Percentiles rank a stretch among this genome's conserved stretches.
Evolutionary conservation across 1,139 yeast genomes (phyloP).

Genomic region (Lizanozyma gosingica): DNA sequence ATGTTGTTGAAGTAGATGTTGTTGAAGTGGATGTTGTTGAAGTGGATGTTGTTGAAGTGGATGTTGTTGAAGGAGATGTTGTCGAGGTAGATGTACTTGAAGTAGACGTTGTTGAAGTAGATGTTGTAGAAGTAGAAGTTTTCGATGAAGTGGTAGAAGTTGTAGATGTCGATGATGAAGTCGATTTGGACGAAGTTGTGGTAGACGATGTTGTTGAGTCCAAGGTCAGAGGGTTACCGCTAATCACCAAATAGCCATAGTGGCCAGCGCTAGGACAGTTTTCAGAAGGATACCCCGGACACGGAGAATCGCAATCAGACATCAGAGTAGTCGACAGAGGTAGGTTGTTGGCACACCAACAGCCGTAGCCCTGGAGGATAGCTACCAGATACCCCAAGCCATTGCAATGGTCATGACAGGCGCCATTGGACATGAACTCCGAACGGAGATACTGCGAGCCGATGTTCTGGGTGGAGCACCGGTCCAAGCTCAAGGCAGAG

Average conservation of each 20-base stretch:
- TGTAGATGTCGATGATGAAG: slow-evolving; percentile 4
- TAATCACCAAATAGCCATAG: slow-evolving; percentile 28
- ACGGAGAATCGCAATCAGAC: slow-evolving; percentile 21
- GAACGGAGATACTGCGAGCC: slow-evolving; percentile 10
- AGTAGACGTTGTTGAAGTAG: slow-evolving; percentile 5
- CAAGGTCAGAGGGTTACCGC: slow-evolving; percentile 12
- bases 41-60: slow-evolving; percentile 6
- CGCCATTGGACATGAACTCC: slow-evolving; percentile 31
- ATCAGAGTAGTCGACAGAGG: slow-evolving; percentile 20
- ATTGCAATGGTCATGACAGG: slow-evolving; percentile 23
- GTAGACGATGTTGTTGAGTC: slow-evolving; percentile 6
- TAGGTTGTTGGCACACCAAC: slow-evolving; percentile 35
- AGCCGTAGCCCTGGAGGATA: slow-evolving; percentile 22
- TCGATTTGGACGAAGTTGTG: slow-evolving; percentile 6
- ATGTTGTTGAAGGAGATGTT: slow-evolving; percentile 12
- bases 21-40: slow-evolving; percentile 4
- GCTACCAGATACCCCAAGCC: slow-evolving; percentile 24
- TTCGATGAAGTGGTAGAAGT: slow-evolving; percentile 3
- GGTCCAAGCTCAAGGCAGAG: slow-evolving; percentile 6
- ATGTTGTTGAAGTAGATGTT: slow-evolving; percentile 1
- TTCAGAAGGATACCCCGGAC: slow-evolving; percentile 33
- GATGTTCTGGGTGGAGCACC: slow-evolving; percentile 25
- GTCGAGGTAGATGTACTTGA: slow-evolving; percentile 9
- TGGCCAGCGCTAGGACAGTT: slow-evolving; percentile 28
- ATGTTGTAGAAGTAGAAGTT: not conserved